Conservation (phyloP, 177 flowering plant species). For the Vitis hybrid region DNA sequence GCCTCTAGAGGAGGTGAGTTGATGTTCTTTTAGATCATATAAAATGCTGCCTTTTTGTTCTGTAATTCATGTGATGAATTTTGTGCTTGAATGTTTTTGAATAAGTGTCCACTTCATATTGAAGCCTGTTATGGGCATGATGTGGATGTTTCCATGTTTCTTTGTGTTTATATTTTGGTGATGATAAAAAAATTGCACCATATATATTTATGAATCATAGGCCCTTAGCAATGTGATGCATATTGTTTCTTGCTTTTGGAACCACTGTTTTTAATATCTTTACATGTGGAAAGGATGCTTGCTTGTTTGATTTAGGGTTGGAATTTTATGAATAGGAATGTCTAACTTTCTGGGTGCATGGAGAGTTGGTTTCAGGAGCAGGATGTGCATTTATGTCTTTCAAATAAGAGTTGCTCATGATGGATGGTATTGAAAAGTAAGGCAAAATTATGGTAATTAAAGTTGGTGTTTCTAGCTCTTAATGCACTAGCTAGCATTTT, state of each 20-base stretch:
- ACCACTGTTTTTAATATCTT: not conserved
- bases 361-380: not conserved
- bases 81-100: not conserved
- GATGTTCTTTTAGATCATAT: not conserved
- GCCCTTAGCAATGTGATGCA: not conserved
- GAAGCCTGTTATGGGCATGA: not conserved
- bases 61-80: not conserved
- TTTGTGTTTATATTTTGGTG: too few relatives aligned
- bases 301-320: not conserved
- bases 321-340: not conserved
- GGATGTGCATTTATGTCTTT: not conserved
- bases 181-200: too few relatives aligned
- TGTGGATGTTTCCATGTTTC: not conserved
- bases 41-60: not conserved
- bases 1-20: slow-evolving; percentile 81
- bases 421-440: not conserved
- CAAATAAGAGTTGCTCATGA: not conserved
- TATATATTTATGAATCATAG: too few relatives aligned
- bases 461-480: not conserved
- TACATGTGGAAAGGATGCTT: not conserved
- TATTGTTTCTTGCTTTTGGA: not conserved
- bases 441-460: too few relatives aligned
- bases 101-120: not conserved
- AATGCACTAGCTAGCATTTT: not conserved
- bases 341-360: not conserved